Conservation (phyloP, 257 asterid genomes). For the Solanum okadae region DNA sequence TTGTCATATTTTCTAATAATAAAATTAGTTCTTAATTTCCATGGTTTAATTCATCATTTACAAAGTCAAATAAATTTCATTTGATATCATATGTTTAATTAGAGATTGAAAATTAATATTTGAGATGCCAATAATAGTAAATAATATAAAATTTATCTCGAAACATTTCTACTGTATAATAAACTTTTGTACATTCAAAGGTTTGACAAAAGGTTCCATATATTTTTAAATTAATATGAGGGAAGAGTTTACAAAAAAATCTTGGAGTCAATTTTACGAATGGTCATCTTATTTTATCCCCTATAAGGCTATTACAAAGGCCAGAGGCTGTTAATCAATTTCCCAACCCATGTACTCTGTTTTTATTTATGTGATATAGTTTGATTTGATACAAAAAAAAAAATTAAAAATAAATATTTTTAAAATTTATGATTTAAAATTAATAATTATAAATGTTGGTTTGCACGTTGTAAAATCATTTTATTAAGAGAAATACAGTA, state of each 20-base stretch:
- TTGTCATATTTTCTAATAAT: not conserved
- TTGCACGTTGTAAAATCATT: too few species aligned
- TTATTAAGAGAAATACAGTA: too few species aligned
- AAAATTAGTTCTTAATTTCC: not conserved
- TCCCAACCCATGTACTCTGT: not conserved
- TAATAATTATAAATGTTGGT: not conserved
- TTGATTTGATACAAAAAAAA: too few species aligned
- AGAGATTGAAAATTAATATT: not conserved
- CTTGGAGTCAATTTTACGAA: not conserved
- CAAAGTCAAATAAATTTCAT: not conserved
- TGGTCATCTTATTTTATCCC: not conserved
- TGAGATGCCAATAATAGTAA: not conserved
- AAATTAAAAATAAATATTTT: not conserved
- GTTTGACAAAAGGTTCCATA: not conserved
- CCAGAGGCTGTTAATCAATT: not conserved
- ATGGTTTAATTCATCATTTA: not conserved
- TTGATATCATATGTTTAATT: not conserved
- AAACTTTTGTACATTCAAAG: not conserved
- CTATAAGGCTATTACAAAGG: not conserved
- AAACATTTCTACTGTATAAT: not conserved
- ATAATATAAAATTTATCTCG: not conserved
- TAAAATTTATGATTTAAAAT: not conserved
- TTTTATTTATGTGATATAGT: too few species aligned
- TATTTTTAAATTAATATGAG: not conserved
- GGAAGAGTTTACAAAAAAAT: not conserved